Base-by-base conservation (phyloP, 768 basidiomycete species). In the Hypsizygus marmoreus region DNA sequence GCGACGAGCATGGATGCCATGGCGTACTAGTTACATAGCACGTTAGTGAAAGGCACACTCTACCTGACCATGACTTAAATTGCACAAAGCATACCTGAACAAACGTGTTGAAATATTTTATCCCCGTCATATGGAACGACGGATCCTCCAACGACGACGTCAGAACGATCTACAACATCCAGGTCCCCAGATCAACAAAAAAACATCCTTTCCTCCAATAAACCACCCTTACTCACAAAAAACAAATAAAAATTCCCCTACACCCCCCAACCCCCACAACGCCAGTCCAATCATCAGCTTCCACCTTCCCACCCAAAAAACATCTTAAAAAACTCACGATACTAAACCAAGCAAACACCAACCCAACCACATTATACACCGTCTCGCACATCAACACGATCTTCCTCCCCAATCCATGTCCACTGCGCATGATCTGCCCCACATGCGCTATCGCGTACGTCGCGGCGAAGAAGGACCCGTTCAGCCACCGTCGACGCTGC, bases 181-280 rank as follows among this genome's bases (percentile, higher is more conserved):
- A n/a, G n/a, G n/a, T n/a, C n/a, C n/a, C n/a, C n/a, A n/a, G n/a
- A n/a, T n/a, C n/a, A n/a, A n/a, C n/a, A n/a, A n/a, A n/a, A n/a
- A n/a, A n/a, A n/a, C n/a, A n/a, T n/a, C n/a, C n/a, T n/a, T n/a
- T n/a, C n/a, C n/a, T n/a, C n/a, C 20, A 9, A n/a, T 17, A 0
- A 28, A 45, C 28, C 2, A 44, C 22, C 6, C 32, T 10, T 28
- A 67, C 86, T 67, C 59, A 94, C 93, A 62, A 95, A 97, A 69
- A 95, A 95, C 23, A 95, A 66, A 64, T 91, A 97, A 64, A 91
- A 94, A 59, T 95, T 97, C n/a, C 91, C 95, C 84, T 94, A 47
- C 1, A 29, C 13, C 17, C n/a, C n/a, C n/a, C n/a, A n/a, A n/a
- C n/a, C n/a, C n/a, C n/a, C n/a, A n/a, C n/a, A n/a, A n/a, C n/a